Evolutionary conservation across 2,329 filamentous ascomycete species (phyloP).

Genomic region (Colletotrichum scovillei): DNA sequence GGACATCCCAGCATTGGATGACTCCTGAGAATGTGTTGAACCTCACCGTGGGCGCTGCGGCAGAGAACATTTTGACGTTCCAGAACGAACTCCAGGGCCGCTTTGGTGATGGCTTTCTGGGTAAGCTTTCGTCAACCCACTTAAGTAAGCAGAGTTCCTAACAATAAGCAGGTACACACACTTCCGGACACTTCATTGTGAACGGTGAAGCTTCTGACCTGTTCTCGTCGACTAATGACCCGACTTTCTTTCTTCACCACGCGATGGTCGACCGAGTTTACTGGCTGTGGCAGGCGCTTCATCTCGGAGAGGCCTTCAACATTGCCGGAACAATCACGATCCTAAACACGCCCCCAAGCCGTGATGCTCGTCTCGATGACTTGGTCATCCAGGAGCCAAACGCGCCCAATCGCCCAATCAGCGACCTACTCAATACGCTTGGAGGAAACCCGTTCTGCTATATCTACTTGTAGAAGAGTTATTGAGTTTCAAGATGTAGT

Average conservation of each 20-base stretch:
- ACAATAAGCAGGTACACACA: slow-evolving; percentile 13
- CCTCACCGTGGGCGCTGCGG: slow-evolving; percentile 36
- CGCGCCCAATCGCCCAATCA: slow-evolving; percentile 42
- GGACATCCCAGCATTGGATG: slow-evolving; percentile 36
- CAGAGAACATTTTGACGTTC: slow-evolving; percentile 45
- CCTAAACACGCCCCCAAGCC: slow-evolving; percentile 36
- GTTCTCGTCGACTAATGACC: slow-evolving; percentile 40
- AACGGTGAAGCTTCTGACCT: slow-evolving; percentile 43
- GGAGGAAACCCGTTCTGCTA: slow-evolving; percentile 49
- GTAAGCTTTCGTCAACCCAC: slow-evolving; percentile 21
- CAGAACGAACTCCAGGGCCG: slow-evolving; percentile 47
- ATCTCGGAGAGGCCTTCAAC: slow-evolving; percentile 29
- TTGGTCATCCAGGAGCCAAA: slow-evolving; percentile 41
- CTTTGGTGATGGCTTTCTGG: slow-evolving; percentile 41
- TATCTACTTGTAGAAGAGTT: slow-evolving; percentile 17
- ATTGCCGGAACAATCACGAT: slow-evolving; percentile 39
- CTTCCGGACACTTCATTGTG: slow-evolving; percentile 43
- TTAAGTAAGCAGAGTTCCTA: background rate
- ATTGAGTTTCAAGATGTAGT: too few species aligned
- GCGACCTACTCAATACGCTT: slow-evolving; percentile 45
- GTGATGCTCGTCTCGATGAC: slow-evolving; percentile 38
- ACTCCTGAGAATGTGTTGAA: slow-evolving; percentile 39
- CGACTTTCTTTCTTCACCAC: slow-evolving; percentile 41
- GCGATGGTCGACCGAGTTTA: slow-evolving; percentile 41
- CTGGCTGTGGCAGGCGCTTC: slow-evolving; percentile 43